Conservation (phyloP, 2,329 filamentous ascomycete species). For the Trichoderma afroharzianum region DNA sequence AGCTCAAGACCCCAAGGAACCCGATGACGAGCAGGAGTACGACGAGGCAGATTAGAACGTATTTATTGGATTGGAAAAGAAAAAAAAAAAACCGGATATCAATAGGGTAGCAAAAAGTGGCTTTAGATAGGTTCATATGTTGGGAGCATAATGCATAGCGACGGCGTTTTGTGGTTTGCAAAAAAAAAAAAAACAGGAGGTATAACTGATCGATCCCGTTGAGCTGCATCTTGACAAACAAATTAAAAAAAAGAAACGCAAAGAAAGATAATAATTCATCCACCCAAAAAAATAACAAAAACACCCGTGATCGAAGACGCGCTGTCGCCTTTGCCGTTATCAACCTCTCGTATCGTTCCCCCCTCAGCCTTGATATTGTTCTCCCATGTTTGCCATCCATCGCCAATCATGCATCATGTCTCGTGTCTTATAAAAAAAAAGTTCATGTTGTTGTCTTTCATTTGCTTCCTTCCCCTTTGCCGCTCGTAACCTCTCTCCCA, state of each 20-base stretch:
- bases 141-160: slow-evolving; percentile 37
- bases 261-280: background rate
- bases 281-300: background rate
- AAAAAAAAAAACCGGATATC: slow-evolving; percentile 20
- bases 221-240: background rate
- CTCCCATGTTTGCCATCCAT: background rate
- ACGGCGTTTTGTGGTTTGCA: slow-evolving; percentile 34
- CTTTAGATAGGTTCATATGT: background rate
- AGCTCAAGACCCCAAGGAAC: slow-evolving; percentile 85
- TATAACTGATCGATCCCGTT: slow-evolving; percentile 18
- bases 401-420: background rate
- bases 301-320: background rate
- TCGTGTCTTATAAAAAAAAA: background rate
- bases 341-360: background rate
- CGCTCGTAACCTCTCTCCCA: background rate
- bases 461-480: too few species aligned
- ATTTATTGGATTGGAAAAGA: slow-evolving; percentile 21
- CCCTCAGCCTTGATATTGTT: background rate
- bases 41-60: slow-evolving; percentile 31
- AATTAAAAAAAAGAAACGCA: background rate
- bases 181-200: background rate
- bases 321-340: background rate
- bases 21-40: slow-evolving; percentile 55
- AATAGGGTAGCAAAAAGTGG: background rate
- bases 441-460: background rate